phyloP scores from a whole-genome alignment of 1,139 yeast species.

The Citeromyces hawaiiensis region DNA sequence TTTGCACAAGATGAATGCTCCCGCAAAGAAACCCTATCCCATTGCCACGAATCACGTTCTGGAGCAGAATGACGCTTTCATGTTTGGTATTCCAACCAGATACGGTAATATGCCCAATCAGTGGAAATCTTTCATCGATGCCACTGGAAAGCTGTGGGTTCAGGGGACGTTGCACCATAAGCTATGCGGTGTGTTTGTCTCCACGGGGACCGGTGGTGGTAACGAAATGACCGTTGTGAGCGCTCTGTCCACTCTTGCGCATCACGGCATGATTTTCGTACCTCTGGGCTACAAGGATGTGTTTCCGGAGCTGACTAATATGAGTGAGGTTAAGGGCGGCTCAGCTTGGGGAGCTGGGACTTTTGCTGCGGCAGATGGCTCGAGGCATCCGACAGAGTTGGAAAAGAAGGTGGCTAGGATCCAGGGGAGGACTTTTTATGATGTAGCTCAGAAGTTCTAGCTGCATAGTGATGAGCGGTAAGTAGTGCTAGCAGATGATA shows the following conservation, averaged over 20 bases:
- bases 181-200: conserved; percentile 41
- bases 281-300: conserved; percentile 46
- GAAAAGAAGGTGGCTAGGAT: conserved; percentile 42
- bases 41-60: conserved; percentile 34
- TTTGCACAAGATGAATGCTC: conserved; percentile 31
- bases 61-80: conserved; percentile 39
- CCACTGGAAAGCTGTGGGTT: conserved; percentile 51
- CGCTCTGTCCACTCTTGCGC: conserved; percentile 36
- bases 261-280: conserved; percentile 49
- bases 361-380: conserved; percentile 58
- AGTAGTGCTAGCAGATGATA: no score
- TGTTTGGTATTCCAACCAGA: conserved; percentile 55
- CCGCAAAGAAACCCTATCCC: conserved; percentile 35
- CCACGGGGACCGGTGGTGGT: conserved; percentile 50
- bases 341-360: conserved; percentile 79
- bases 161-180: conserved; percentile 41
- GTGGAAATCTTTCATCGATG: conserved; percentile 51
- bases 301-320: conserved; percentile 28
- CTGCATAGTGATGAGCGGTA: no score
- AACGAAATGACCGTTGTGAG: conserved; percentile 42
- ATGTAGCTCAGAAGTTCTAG: background rate
- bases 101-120: conserved; percentile 52
- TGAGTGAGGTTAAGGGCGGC: conserved; percentile 59
- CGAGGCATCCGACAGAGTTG: conserved; percentile 46
- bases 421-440: conserved; percentile 30